These are phyloP conservation scores for Fusarium equiseti DNA, from an alignment of 2,329 filamentous ascomycete species.

Conservation along the genomic window DNA sequence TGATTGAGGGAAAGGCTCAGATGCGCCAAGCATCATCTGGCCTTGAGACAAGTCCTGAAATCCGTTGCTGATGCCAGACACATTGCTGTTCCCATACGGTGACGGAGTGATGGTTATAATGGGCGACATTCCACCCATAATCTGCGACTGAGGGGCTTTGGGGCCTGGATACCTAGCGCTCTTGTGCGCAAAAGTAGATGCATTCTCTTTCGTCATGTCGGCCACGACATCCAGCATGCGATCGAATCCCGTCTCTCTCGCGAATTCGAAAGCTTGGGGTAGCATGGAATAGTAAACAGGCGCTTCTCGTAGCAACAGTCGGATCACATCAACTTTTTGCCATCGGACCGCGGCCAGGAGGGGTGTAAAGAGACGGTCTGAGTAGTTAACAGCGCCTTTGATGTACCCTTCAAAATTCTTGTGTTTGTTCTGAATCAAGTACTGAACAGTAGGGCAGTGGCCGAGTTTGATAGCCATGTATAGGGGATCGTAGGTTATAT, in stretches of 20 bases:
- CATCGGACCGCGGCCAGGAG: slow-evolving; percentile 48
- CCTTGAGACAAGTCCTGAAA: slow-evolving; percentile 1
- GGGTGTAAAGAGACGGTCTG: slow-evolving; percentile 44
- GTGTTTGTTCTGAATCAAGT: slow-evolving; percentile 29
- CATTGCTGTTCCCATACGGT: slow-evolving; percentile 2
- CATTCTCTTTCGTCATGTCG: slow-evolving; percentile 2
- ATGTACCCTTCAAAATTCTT: slow-evolving; percentile 44
- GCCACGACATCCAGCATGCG: slow-evolving; percentile 40
- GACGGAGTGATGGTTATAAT: not conserved
- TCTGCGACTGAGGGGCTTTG: slow-evolving; percentile 4
- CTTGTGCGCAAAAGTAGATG: slow-evolving; percentile 10
- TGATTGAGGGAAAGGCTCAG: slow-evolving; percentile 7
- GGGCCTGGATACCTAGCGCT: slow-evolving; percentile 21
- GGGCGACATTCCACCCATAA: not conserved
- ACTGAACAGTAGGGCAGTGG: slow-evolving; percentile 29
- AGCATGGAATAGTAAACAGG: slow-evolving; percentile 35
- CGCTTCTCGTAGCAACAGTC: slow-evolving; percentile 37
- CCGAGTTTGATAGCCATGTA: slow-evolving; percentile 49
- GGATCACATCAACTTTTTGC: slow-evolving; percentile 43
- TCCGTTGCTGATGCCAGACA: slow-evolving; percentile 37
- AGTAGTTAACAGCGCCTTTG: slow-evolving; percentile 12
- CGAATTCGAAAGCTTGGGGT: slow-evolving; percentile 42
- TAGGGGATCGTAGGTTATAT: slow-evolving; percentile 49
- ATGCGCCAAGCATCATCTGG: not conserved
- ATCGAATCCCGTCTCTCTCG: slow-evolving; percentile 26